Percentiles rank a stretch among this genome's conserved stretches.
phyloP scores from a whole-genome alignment of 768 basidiomycete genomes.

The Rhizopogon vulgaris region DNA sequence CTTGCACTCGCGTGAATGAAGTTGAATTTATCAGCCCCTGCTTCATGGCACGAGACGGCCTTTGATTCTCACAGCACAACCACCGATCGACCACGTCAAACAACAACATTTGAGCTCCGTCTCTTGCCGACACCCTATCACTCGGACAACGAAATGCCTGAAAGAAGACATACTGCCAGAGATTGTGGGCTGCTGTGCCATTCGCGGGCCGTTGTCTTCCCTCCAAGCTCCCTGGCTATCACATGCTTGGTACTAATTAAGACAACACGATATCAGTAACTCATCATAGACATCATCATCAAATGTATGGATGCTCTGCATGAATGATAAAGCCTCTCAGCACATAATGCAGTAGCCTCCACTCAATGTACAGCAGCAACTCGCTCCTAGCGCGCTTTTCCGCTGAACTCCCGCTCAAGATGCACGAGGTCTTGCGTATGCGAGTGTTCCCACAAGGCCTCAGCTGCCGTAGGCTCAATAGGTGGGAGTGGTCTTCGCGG shows the following conservation, averaged over 20 bases:
- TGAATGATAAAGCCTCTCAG: not conserved
- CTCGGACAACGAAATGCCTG: not conserved
- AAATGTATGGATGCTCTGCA: too few species aligned
- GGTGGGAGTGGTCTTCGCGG: constrained; percentile 77
- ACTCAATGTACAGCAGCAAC: not conserved
- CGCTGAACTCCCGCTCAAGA: constrained; percentile 52
- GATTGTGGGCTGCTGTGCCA: too few species aligned
- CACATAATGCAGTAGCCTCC: not conserved
- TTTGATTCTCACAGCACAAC: constrained; percentile 10
- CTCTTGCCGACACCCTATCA: not conserved
- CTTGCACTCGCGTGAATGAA: not conserved
- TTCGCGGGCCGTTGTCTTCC: too few species aligned
- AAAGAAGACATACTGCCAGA: too few species aligned
- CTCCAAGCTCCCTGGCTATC: too few species aligned
- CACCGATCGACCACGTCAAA: not conserved
- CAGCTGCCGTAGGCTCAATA: constrained; percentile 47
- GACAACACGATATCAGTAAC: not conserved
- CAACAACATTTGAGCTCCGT: not conserved
- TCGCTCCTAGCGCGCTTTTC: constrained; percentile 22
- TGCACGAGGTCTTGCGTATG: constrained; percentile 64
- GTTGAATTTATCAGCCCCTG: not conserved
- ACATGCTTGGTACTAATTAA: too few species aligned
- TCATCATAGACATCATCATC: not conserved
- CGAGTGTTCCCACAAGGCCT: constrained; percentile 65
- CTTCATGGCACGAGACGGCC: not conserved